A percentile compares a stretch with the other conserved stretches of the same genome.
These are phyloP conservation scores for Colletotrichum nymphaeae DNA, from an alignment of 2,329 filamentous ascomycete species.

Conservation along the genomic window DNA sequence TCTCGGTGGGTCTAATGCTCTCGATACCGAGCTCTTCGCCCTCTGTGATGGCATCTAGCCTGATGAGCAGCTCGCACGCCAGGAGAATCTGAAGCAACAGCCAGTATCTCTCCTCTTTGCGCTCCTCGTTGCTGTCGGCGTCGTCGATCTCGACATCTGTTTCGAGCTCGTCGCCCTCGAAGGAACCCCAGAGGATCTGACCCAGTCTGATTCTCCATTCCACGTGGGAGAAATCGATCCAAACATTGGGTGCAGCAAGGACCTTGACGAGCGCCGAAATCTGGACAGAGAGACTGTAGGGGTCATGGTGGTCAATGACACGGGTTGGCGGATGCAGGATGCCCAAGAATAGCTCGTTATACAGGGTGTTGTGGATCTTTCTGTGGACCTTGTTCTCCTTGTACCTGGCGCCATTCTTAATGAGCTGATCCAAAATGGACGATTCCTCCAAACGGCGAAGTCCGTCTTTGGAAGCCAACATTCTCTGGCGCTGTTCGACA, in stretches of 20 bases:
- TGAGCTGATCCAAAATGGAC: conserved; percentile 68
- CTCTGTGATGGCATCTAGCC: conserved; percentile 72
- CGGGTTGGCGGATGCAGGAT: conserved; percentile 68
- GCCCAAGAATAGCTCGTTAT: conserved; percentile 71
- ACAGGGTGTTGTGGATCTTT: conserved; percentile 60
- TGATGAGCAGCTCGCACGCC: conserved; percentile 72
- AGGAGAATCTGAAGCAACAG: conserved; percentile 74
- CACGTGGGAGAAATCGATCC: conserved; percentile 80
- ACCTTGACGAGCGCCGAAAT: conserved; percentile 76
- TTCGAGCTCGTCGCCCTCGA: conserved; percentile 62
- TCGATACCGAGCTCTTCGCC: conserved; percentile 67
- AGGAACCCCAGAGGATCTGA: conserved; percentile 75
- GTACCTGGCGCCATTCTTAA: conserved; percentile 67
- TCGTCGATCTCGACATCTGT: conserved; percentile 65
- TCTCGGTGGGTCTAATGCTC: conserved; percentile 64
- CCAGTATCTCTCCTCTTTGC: conserved; percentile 74
- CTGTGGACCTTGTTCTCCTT: conserved; percentile 62
- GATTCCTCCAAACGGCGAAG: conserved; percentile 68
- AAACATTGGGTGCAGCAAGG: conserved; percentile 73
- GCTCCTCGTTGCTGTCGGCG: conserved; percentile 59
- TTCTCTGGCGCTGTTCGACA: conserved; percentile 67
- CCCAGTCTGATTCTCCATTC: conserved; percentile 81
- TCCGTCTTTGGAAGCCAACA: conserved; percentile 64
- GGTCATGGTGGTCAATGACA: conserved; percentile 68
- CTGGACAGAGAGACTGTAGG: conserved; percentile 74